phyloP scores from a whole-genome alignment of 768 basidiomycete species.

The Pisolithus microcarpus region DNA sequence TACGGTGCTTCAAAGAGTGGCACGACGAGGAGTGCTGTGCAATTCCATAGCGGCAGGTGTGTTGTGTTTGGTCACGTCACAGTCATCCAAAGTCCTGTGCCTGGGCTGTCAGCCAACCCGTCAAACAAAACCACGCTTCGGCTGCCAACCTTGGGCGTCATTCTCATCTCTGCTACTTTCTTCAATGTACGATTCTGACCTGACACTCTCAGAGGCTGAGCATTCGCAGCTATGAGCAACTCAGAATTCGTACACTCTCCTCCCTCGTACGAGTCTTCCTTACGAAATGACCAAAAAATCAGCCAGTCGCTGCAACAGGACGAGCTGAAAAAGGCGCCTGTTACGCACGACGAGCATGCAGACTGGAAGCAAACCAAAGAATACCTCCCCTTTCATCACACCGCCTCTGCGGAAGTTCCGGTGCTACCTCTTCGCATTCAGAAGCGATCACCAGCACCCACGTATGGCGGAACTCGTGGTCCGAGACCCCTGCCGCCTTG shows the following conservation, averaged over 20 bases:
- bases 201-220: background rate
- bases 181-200: constrained; percentile 2
- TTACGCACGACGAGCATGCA: constrained; percentile 10
- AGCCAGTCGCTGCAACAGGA: constrained; percentile 17
- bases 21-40: background rate
- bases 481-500: constrained; percentile 22
- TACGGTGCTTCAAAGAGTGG: no score
- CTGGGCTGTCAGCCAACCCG: background rate
- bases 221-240: constrained; percentile 15
- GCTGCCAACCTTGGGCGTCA: no score
- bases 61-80: no score
- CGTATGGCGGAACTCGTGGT: constrained; percentile 1
- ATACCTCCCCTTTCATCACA: constrained; percentile 3
- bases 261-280: constrained; percentile 35
- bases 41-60: no score
- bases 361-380: constrained; percentile 14
- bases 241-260: constrained; percentile 26
- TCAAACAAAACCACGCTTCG: constrained; percentile 4
- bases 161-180: background rate
- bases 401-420: background rate
- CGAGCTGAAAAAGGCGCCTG: constrained; percentile 7
- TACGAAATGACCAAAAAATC: constrained; percentile 47
- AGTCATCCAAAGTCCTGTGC: background rate
- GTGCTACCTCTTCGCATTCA: constrained; percentile 6
- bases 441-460: constrained; percentile 1